Percentiles rank a stretch among this genome's conserved stretches.
These are phyloP conservation scores for Coniochaeta ligniaria DNA, from an alignment of 2,329 filamentous ascomycete species.

Conservation along the genomic window DNA sequence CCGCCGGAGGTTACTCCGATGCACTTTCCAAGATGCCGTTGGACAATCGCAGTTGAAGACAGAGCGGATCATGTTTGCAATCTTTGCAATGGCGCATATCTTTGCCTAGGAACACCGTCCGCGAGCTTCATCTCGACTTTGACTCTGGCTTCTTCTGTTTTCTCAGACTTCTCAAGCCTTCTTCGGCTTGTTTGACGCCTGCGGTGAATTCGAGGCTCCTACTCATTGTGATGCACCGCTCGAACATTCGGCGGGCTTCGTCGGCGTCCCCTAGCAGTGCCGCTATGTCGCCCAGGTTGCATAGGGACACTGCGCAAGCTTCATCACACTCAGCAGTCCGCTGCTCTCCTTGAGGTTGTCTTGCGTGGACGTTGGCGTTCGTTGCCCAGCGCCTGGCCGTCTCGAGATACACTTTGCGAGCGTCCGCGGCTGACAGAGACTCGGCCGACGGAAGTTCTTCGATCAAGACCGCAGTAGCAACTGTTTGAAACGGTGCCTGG, in stretches of 20 bases:
- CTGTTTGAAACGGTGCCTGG: conserved; percentile 23
- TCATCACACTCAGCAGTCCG: conserved; percentile 75
- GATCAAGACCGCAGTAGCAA: conserved; percentile 12
- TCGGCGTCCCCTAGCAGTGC: conserved; percentile 61
- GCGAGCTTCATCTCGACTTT: background rate
- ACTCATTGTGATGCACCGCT: conserved; percentile 59
- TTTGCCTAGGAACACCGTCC: background rate
- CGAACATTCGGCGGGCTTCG: conserved; percentile 61
- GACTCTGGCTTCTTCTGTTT: conserved; percentile 1
- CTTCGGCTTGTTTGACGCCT: conserved; percentile 44
- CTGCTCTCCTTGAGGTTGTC: conserved; percentile 56
- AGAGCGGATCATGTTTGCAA: background rate
- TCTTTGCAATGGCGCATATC: background rate
- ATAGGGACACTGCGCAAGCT: conserved; percentile 75
- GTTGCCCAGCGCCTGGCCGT: conserved; percentile 72
- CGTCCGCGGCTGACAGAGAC: conserved; percentile 28
- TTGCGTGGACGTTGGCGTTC: conserved; percentile 64
- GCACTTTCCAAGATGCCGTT: background rate
- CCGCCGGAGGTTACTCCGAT: background rate
- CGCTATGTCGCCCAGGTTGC: conserved; percentile 80
- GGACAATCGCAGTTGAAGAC: background rate
- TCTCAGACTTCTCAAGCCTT: conserved; percentile 30
- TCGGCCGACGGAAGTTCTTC: conserved; percentile 14
- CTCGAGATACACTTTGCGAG: conserved; percentile 55
- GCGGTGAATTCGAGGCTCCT: conserved; percentile 43